A percentile compares a stretch with the other conserved stretches of the same genome.
Evolutionary conservation across 2,329 filamentous ascomycete genomes (phyloP).

Genomic region (Penicillium sp.): DNA sequence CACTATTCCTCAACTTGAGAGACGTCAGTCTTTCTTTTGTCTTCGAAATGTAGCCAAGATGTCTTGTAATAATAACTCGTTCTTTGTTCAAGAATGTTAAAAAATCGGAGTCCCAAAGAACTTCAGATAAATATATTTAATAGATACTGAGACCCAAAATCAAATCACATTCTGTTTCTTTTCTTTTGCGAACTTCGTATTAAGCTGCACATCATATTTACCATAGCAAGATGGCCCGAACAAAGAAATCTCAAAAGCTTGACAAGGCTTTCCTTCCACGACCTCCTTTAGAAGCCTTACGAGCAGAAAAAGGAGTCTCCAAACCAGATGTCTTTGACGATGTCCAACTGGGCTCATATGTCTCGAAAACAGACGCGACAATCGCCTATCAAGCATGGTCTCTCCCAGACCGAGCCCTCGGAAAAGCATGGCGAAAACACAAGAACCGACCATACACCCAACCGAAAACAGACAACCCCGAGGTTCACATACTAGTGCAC

Average conservation of each 20-base stretch:
- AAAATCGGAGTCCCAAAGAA: background rate
- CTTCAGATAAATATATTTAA: background rate
- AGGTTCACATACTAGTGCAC: constrained; percentile 23
- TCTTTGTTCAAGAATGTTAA: background rate
- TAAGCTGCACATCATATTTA: no score
- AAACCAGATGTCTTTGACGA: constrained; percentile 29
- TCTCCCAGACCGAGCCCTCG: constrained; percentile 23
- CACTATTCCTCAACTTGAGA: background rate
- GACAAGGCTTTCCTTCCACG: background rate
- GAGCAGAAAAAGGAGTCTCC: background rate
- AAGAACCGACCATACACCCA: constrained; percentile 5
- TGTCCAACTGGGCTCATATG: constrained; percentile 27
- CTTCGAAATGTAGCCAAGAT: background rate
- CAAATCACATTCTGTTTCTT: background rate
- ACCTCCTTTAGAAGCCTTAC: background rate
- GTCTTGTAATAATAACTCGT: no score
- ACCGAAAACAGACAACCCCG: background rate
- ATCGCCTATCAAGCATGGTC: constrained; percentile 31
- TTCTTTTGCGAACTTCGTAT: background rate
- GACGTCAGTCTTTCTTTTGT: background rate
- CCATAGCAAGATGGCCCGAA: background rate
- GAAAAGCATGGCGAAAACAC: constrained; percentile 7
- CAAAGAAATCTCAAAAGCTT: background rate
- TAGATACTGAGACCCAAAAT: background rate
- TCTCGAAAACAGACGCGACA: constrained; percentile 22